A percentile compares a stretch with the other conserved stretches of the same genome.
Conservation (phyloP, 768 basidiomycete species). For the Lactarius deliciosus region DNA sequence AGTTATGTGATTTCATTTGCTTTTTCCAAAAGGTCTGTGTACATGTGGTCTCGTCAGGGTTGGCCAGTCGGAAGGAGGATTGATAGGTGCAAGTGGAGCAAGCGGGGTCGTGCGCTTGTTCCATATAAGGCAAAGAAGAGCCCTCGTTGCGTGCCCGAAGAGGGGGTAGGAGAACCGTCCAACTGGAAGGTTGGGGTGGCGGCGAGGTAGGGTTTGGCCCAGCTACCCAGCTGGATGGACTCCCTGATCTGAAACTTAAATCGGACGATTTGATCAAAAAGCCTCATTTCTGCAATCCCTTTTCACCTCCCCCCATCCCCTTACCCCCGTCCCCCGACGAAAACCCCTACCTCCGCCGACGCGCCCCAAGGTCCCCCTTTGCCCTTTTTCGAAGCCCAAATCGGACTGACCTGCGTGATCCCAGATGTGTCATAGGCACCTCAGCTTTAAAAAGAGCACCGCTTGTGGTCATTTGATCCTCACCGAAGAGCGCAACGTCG, state of each 20-base stretch:
- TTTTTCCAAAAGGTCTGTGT: not conserved
- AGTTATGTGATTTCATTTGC: constrained; percentile 1
- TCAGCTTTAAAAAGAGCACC: constrained; percentile 50
- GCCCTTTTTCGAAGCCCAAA: constrained; percentile 16
- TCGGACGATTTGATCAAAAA: constrained; percentile 15
- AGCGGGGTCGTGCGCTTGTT: not conserved
- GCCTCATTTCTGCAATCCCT: constrained; percentile 6
- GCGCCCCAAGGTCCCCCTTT: constrained; percentile 16
- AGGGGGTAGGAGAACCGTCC: not conserved
- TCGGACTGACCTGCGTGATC: not conserved
- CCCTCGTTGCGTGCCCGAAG: not conserved
- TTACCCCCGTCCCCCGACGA: constrained; percentile 23
- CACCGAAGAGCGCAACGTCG: constrained; percentile 45
- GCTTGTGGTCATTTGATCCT: constrained; percentile 59
- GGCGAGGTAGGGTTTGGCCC: not conserved
- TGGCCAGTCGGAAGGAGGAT: not conserved
- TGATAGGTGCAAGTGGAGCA: not conserved
- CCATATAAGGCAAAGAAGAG: not conserved
- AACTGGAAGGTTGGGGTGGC: constrained; percentile 3
- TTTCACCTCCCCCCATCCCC: constrained; percentile 2
- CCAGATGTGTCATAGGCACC: constrained; percentile 64
- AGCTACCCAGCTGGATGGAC: not conserved
- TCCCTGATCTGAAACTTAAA: constrained; percentile 23
- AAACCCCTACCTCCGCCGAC: constrained; percentile 29
- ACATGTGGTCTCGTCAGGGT: not conserved